Evolutionary conservation across 2,329 filamentous ascomycete species (phyloP), one percentile per base, ranked within the genome.

Genomic region (Nakataea oryzae): DNA sequence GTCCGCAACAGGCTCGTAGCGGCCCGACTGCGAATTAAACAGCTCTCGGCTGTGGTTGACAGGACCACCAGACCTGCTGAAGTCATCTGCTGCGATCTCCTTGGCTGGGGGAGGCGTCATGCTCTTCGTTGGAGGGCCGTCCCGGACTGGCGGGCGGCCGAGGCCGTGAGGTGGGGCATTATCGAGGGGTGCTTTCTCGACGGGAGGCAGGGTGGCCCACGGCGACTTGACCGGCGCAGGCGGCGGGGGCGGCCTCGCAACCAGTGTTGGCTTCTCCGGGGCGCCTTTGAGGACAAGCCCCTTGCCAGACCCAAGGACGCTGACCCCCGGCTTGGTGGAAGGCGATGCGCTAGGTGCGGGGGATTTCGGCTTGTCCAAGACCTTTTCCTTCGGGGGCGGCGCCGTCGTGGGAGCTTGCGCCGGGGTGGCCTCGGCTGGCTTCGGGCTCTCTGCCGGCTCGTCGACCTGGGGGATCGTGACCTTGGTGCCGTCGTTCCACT

Each of bases 61-160:
- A 47, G 81, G 79, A 6, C 86, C 83, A 41, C 87, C 84, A 61
- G 88, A 85, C 65, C 95, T 84, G 72, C 88, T 96, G 70, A 97
- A 97, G 67, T 96, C 93, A 73, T 97, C 95, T 0, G 93, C 90
- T 7, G 92, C 91, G 65, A 97, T 96, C 71, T 97, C 93, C 70
- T 91, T 91, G 0, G 88, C 82, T 26, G 79, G 79, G 24, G 79
- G 80, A 60, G 79, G 79, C 24, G 78, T 77, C 66, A 79, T 77
- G 61, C 77, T 77, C 64, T 87, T 86, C 63, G 81, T 78, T 17
- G 34, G 27, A 1, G 54, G 60, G n/a, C 61, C 6, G 63, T 64
- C 55, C 54, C 61, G 41, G 56, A 28, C 26, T 58, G 60, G 14
- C 63, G 79, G 13, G 78, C 72, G 66, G 91, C 86, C 27, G 1